Evolutionary conservation across 192 early-diverging fungal genomes (phyloP).

Genomic region (Mortierella antarctica): DNA sequence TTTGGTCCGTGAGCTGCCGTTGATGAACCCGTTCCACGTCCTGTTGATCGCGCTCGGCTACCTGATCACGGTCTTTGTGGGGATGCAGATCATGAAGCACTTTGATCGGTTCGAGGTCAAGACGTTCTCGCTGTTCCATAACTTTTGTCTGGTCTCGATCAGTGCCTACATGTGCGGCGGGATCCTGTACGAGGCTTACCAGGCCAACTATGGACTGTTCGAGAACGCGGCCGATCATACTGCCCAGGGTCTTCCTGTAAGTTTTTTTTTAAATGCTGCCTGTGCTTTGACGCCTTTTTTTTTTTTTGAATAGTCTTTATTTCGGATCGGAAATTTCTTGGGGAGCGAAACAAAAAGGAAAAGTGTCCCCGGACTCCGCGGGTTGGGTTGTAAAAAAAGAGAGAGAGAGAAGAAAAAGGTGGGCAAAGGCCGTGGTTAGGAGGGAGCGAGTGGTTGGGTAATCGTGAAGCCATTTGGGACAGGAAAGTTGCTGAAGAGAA

Average conservation of each 20-base stretch:
- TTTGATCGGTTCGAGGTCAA: conserved; percentile 61
- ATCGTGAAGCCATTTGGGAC: too few species aligned
- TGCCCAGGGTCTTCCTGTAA: conserved; percentile 57
- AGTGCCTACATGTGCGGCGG: conserved; percentile 67
- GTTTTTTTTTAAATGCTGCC: conserved; percentile 1
- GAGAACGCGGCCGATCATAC: conserved; percentile 64
- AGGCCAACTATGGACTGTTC: conserved; percentile 58
- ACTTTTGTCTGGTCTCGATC: conserved; percentile 64
- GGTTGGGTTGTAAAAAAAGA: too few species aligned
- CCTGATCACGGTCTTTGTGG: conserved; percentile 57
- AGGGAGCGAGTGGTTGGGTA: too few species aligned
- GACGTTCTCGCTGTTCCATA: conserved; percentile 63
- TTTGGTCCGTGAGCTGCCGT: conserved; percentile 55
- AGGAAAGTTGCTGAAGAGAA: too few species aligned
- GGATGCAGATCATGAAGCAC: conserved; percentile 62
- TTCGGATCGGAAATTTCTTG: not conserved
- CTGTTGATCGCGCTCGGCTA: conserved; percentile 60
- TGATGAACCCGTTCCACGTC: conserved; percentile 75
- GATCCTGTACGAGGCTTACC: conserved; percentile 60
- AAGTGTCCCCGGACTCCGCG: not conserved
- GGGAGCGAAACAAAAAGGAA: not conserved
- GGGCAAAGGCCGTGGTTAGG: too few species aligned
- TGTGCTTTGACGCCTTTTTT: conserved; percentile 1
- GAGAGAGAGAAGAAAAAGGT: too few species aligned
- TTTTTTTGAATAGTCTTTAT: not conserved